Percentiles rank a stretch among this genome's conserved stretches.
Conservation (phyloP, 106 monocot species). For the Phalaenopsis equestris region DNA sequence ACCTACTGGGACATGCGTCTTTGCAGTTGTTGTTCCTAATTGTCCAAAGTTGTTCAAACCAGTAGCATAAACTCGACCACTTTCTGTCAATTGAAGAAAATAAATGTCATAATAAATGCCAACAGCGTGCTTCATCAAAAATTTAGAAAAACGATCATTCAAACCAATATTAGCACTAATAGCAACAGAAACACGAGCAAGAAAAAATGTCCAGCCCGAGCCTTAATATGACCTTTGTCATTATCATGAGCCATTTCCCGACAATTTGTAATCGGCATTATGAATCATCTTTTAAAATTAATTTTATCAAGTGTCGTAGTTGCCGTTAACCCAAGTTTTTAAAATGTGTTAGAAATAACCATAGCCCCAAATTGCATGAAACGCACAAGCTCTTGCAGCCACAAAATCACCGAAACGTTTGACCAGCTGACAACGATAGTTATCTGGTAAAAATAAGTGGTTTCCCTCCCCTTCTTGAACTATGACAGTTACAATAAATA, state of each 20-base stretch:
- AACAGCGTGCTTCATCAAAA: background rate
- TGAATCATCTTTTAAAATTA: background rate
- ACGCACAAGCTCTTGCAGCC: too few relatives aligned
- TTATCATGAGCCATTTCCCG: background rate
- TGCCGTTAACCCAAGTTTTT: too few relatives aligned
- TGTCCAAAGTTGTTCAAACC: slow-evolving; percentile 92
- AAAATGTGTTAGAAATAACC: too few relatives aligned
- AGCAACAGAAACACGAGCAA: background rate
- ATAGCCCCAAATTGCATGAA: too few relatives aligned
- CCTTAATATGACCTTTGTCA: background rate
- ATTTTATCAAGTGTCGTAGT: background rate
- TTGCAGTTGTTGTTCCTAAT: slow-evolving; percentile 44
- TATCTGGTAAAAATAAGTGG: too few relatives aligned
- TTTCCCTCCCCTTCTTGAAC: too few relatives aligned
- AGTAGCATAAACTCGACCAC: slow-evolving; percentile 68
- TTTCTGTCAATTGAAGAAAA: slow-evolving; percentile 37
- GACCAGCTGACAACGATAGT: too few relatives aligned
- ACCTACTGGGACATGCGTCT: slow-evolving; percentile 47
- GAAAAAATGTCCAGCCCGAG: background rate
- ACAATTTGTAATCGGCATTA: background rate
- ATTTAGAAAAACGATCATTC: background rate
- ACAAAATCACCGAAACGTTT: too few relatives aligned
- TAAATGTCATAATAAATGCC: background rate
- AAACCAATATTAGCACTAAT: background rate
- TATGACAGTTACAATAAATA: too few relatives aligned